These are phyloP conservation scores for Aspergillus nidulans DNA, from an alignment of 495 filamentous ascomycete genomes.

Conservation along the genomic window DNA sequence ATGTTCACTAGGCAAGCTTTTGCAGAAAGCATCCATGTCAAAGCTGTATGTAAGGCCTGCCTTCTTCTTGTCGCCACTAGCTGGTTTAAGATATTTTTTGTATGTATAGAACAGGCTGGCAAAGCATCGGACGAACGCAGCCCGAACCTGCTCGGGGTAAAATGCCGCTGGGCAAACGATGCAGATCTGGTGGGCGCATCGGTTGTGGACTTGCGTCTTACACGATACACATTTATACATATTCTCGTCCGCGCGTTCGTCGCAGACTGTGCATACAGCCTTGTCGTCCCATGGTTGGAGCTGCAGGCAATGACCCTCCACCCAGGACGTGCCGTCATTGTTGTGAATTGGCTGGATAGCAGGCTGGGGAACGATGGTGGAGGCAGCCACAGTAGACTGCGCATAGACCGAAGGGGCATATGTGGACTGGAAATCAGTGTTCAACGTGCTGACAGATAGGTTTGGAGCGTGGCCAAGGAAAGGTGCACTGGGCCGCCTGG, in stretches of 20 bases:
- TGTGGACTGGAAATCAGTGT: constrained; percentile 68
- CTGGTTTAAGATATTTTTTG: constrained; percentile 72
- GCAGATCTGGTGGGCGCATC: constrained; percentile 76
- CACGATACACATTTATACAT: constrained; percentile 84
- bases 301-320: constrained; percentile 89
- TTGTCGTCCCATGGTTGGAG: constrained; percentile 63
- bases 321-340: constrained; percentile 82
- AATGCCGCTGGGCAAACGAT: constrained; percentile 89
- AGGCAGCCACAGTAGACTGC: constrained; percentile 95
- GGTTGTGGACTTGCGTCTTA: constrained; percentile 68
- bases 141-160: constrained; percentile 81
- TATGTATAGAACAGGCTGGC: constrained; percentile 96
- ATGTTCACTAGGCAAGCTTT: constrained; percentile 84
- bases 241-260: constrained; percentile 83
- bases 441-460: constrained; percentile 77
- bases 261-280: constrained; percentile 77
- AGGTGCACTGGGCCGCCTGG: constrained; percentile 75
- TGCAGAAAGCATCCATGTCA: constrained; percentile 90
- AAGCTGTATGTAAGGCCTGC: constrained; percentile 84
- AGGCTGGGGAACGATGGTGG: constrained; percentile 92
- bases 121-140: constrained; percentile 90
- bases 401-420: constrained; percentile 97
- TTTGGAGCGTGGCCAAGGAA: constrained; percentile 79
- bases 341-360: constrained; percentile 79
- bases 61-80: constrained; percentile 78